Base-by-base conservation (phyloP, 495 filamentous ascomycete genomes). In the Xanthoparmelia taractica region DNA sequence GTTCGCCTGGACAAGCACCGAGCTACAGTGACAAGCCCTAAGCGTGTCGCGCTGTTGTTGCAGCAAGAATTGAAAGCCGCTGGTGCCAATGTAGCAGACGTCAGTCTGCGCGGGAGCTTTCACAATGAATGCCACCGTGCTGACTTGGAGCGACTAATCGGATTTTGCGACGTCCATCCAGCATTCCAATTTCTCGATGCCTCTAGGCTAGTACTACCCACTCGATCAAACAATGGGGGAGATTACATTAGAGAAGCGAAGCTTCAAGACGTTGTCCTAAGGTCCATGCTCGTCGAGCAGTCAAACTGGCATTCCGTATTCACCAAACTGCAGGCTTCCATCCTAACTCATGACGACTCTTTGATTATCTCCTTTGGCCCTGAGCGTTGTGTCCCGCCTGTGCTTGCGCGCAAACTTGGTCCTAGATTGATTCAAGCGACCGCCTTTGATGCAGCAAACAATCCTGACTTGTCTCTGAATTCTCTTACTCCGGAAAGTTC, bases 1-100 rank as follows among this genome's bases (percentile, higher is more conserved):
- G 78, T 80, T 11, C 41, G 58, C 8, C 78, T 73, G 38, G 79
- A 82, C 56, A 70, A 78, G 23, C 67, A 70, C 5, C 67, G 78
- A 17, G 76, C 66, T 7, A 75, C 73, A 0, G 55, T 75, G 38
- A 76, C 75, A 4, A 74, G 70, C 0, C 60, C 71, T 11, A 65
- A 64, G 8, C 61, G 59, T 33, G 74, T 59, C 12, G 66, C 65
- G 33, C 61, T 66, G 10, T 63, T 25, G 40, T 66, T 76, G 41
- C 68, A 57, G n/a, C 61, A 71, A 17, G 47, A 73, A 34, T 68
- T 83, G 0, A 72, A 70, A 52, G 60, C 60, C 0, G 74, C 73
- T 34, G 76, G 80, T 8, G 65, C 81, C 38, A 70, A 65, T 40
- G 69, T 64, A 2, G 55, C 67, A 7, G 74, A 75, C 60, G 63